A percentile compares a stretch with the other conserved stretches of the same genome.
phyloP scores from a whole-genome alignment of 306 rosid species.

The Lupinus albus region DNA sequence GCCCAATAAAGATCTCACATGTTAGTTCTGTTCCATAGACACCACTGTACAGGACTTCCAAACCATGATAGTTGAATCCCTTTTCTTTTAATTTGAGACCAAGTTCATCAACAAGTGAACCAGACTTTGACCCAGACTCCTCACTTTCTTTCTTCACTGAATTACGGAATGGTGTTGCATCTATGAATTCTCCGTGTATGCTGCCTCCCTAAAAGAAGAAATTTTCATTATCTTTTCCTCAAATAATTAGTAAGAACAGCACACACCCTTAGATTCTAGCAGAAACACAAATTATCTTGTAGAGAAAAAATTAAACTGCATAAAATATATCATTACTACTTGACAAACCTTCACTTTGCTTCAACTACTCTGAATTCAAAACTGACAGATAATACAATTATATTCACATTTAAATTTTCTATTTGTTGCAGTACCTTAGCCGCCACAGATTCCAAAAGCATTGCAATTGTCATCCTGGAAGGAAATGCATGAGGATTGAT shows the following conservation, averaged over 20 bases:
- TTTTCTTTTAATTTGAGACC: slow-evolving; percentile 70
- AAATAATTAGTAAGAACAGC: not conserved
- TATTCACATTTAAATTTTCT: not conserved
- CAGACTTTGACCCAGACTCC: slow-evolving; percentile 47
- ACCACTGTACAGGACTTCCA: slow-evolving; percentile 87
- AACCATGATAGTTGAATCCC: slow-evolving; percentile 91
- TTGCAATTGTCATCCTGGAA: slow-evolving; percentile 98
- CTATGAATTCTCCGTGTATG: slow-evolving; percentile 71
- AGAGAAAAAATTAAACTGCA: not conserved
- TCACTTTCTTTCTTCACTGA: slow-evolving; percentile 52
- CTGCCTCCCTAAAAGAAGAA: slow-evolving; percentile 74
- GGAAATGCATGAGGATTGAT: slow-evolving; percentile 99
- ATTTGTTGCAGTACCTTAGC: slow-evolving; percentile 68
- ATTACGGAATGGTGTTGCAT: slow-evolving; percentile 84
- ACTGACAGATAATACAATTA: not conserved
- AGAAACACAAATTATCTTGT: not conserved
- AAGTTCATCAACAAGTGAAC: slow-evolving; percentile 84
- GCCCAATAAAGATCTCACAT: slow-evolving; percentile 92
- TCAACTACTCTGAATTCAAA: not conserved
- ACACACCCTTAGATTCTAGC: not conserved
- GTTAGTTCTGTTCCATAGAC: slow-evolving; percentile 89
- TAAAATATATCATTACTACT: slow-evolving; percentile 5
- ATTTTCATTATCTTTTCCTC: not conserved
- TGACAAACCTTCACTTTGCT: not conserved
- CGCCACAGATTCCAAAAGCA: slow-evolving; percentile 97